phyloP scores from a whole-genome alignment of 495 filamentous ascomycete genomes.

The Annulohypoxylon bovei region DNA sequence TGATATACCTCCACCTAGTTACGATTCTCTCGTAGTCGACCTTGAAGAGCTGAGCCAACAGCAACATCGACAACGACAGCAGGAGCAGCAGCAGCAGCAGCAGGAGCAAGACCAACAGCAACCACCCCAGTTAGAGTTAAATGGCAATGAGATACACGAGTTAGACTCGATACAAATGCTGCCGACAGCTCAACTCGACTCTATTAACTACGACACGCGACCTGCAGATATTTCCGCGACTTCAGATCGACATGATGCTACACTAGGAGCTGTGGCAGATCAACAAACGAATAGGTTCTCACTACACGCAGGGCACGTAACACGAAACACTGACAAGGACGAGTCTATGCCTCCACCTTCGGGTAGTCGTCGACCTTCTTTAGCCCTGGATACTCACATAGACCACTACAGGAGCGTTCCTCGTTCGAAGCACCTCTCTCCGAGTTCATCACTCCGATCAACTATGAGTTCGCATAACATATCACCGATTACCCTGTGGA shows the following conservation, averaged over 20 bases:
- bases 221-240: slow-evolving; percentile 10
- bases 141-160: slow-evolving; percentile 55
- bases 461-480: slow-evolving; percentile 37
- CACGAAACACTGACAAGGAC: slow-evolving; percentile 5
- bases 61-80: slow-evolving; percentile 1
- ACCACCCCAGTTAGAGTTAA: slow-evolving; percentile 47
- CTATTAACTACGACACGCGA: slow-evolving; percentile 36
- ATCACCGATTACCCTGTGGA: slow-evolving; percentile 47
- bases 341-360: slow-evolving; percentile 19
- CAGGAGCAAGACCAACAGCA: slow-evolving; percentile 3
- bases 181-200: slow-evolving; percentile 41
- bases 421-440: slow-evolving; percentile 37
- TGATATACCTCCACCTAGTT: slow-evolving; percentile 52
- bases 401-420: slow-evolving; percentile 39
- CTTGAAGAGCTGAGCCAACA: slow-evolving; percentile 19
- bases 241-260: slow-evolving; percentile 8
- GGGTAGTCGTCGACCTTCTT: slow-evolving; percentile 37
- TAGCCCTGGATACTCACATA: slow-evolving; percentile 44
- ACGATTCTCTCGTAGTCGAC: slow-evolving; percentile 51
- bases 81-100: slow-evolving; percentile 4
- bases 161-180: slow-evolving; percentile 53
- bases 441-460: slow-evolving; percentile 42
- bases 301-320: not conserved
- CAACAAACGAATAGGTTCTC: slow-evolving; percentile 9
- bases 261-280: not conserved